Percentiles rank a stretch among this genome's conserved stretches.
phyloP scores from a whole-genome alignment of 1,139 yeast species.

The Diutina scorzettiae region DNA sequence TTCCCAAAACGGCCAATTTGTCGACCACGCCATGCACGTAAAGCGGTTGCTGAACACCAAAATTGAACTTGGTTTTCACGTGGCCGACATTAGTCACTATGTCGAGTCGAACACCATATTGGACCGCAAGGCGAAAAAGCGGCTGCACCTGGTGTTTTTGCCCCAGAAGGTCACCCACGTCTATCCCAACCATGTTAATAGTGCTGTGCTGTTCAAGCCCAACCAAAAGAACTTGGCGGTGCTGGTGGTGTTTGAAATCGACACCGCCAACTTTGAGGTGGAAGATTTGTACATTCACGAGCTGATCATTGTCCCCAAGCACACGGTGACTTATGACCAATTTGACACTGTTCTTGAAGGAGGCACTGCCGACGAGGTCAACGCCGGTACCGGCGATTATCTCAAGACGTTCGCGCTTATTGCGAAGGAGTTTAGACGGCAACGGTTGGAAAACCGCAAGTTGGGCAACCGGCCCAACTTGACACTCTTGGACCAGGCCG shows the following conservation, averaged over 20 bases:
- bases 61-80: slow-evolving; percentile 70
- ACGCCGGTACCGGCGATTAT: slow-evolving; percentile 56
- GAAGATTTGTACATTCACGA: slow-evolving; percentile 74
- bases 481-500: slow-evolving; percentile 67
- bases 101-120: slow-evolving; percentile 61
- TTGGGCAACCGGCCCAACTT: slow-evolving; percentile 44
- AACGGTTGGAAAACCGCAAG: slow-evolving; percentile 43
- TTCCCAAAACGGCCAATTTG: slow-evolving; percentile 44
- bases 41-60: slow-evolving; percentile 45
- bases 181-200: slow-evolving; percentile 56
- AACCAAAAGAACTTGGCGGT: slow-evolving; percentile 54
- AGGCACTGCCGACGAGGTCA: slow-evolving; percentile 19
- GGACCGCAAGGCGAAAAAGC: slow-evolving; percentile 83
- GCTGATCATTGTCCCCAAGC: slow-evolving; percentile 53
- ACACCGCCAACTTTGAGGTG: slow-evolving; percentile 60
- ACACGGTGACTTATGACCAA: slow-evolving; percentile 37
- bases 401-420: slow-evolving; percentile 52
- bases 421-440: slow-evolving; percentile 63
- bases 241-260: slow-evolving; percentile 77
- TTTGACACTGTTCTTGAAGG: slow-evolving; percentile 39
- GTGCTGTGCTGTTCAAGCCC: slow-evolving; percentile 49
- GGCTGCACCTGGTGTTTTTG: slow-evolving; percentile 81
- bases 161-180: slow-evolving; percentile 69
- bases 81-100: slow-evolving; percentile 65
- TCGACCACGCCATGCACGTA: slow-evolving; percentile 75